Base-by-base conservation (phyloP, 768 basidiomycete genomes). In the Suillus bovinus region DNA sequence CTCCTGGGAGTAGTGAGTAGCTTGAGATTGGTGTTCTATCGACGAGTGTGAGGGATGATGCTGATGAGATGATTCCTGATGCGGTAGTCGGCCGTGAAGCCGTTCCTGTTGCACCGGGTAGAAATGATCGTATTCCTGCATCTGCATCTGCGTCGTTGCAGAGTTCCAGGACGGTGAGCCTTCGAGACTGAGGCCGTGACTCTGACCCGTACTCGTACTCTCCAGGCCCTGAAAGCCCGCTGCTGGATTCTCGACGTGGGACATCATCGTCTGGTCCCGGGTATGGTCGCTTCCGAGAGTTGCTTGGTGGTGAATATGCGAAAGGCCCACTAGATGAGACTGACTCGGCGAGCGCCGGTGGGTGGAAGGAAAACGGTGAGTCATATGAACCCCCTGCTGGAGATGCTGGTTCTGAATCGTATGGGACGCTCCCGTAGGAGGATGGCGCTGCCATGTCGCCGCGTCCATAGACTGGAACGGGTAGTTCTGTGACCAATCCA, bases 131-230 rank as follows among this genome's bases (percentile, higher is more conserved):
- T 76, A 77, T 59, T 74, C 77, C 70, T 67, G 74, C 71, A 77
- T 78, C 74, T 74, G 75, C 74, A 76, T 76, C 76, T 72, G 80
- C 72, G 80, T 89, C 89, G 83, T 92, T 91, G 84, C 90, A 91
- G 82, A 93, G 88, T 68, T 93, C 91, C 89, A 92, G 84, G 83
- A 93, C 87, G 75, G 87, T 82, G 83, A 93, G 86, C 64, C 91
- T 79, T 68, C 91, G 83, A 78, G 88, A 90, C 71, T 89, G 86
- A 65, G 91, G 91, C 69, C 91, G 81, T 69, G 88, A 90, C 67
- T 90, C 89, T 66, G 82, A 72, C 27, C 85, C 90, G 76, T 89
- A 88, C 60, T 88, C 87, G 80, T 88, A 86, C 49, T 81, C 80
- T 59, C 66, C 60, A 72, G 67, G 65, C 73, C 71, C 71, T 66